Evolutionary conservation across 305 asterid species (phyloP).

Genomic region (Solanum hybrid): DNA sequence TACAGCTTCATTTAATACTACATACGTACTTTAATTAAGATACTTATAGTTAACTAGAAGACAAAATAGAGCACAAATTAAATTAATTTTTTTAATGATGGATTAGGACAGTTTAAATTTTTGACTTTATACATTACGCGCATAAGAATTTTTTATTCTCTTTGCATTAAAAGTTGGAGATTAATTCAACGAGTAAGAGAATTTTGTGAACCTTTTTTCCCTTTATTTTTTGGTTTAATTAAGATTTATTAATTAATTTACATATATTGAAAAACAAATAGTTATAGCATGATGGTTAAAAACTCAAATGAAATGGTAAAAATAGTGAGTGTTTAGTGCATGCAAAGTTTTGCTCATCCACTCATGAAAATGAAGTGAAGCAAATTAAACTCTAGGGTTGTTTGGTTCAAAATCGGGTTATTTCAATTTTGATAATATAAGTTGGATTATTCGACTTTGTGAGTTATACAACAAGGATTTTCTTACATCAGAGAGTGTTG

Average conservation of each 20-base stretch:
- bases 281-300: neutral
- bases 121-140: neutral
- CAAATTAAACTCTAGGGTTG: neutral
- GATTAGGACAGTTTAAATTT: neutral
- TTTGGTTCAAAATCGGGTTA: neutral
- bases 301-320: neutral
- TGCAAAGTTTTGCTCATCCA: neutral
- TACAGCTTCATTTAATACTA: neutral
- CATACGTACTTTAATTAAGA: neutral
- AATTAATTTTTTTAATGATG: neutral
- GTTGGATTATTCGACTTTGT: neutral
- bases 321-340: neutral
- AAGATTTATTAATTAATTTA: neutral
- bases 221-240: neutral
- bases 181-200: neutral
- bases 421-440: too few relatives aligned
- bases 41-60: neutral
- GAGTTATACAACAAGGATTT: neutral
- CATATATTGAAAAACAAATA: neutral
- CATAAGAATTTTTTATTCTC: neutral
- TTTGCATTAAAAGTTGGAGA: neutral
- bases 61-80: neutral
- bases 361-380: neutral
- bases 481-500: neutral
- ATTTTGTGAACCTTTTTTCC: neutral